Conservation (phyloP, 2,329 filamentous ascomycete genomes). For the Penicillium olsonii region DNA sequence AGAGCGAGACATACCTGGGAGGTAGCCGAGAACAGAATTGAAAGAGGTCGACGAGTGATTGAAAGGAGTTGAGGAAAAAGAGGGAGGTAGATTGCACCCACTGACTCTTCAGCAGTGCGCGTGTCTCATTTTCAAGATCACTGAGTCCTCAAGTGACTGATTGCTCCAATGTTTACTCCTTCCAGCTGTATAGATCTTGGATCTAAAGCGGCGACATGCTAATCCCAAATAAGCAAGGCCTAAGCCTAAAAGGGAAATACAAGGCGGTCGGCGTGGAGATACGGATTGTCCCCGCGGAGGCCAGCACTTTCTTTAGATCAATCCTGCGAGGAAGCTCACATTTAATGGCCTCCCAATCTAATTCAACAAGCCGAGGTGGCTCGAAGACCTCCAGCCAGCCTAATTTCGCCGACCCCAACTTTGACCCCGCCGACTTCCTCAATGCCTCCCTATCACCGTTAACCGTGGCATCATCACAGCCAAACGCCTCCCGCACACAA, state of each 20-base stretch:
- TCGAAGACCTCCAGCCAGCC: constrained; percentile 36
- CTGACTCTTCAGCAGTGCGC: no score
- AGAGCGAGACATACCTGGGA: background rate
- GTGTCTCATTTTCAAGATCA: no score
- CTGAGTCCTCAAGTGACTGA: no score
- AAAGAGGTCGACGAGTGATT: no score
- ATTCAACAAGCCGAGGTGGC: constrained; percentile 20
- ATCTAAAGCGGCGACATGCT: background rate
- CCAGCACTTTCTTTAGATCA: constrained; percentile 2
- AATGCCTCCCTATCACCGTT: constrained; percentile 76
- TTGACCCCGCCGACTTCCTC: constrained; percentile 83
- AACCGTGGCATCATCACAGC: constrained; percentile 48
- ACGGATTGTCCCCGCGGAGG: constrained; percentile 11
- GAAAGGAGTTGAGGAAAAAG: no score
- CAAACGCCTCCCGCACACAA: constrained; percentile 42
- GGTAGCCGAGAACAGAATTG: background rate
- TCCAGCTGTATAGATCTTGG: background rate
- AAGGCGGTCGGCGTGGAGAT: constrained; percentile 12
- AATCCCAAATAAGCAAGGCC: background rate
- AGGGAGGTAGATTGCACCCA: no score
- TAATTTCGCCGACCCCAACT: constrained; percentile 75
- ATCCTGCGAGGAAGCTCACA: no score
- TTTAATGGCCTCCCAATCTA: constrained; percentile 24
- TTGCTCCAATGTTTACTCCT: background rate
- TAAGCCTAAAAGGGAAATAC: background rate